phyloP scores from a whole-genome alignment of 179 eudicot species.

The Corrigiola litoralis region DNA sequence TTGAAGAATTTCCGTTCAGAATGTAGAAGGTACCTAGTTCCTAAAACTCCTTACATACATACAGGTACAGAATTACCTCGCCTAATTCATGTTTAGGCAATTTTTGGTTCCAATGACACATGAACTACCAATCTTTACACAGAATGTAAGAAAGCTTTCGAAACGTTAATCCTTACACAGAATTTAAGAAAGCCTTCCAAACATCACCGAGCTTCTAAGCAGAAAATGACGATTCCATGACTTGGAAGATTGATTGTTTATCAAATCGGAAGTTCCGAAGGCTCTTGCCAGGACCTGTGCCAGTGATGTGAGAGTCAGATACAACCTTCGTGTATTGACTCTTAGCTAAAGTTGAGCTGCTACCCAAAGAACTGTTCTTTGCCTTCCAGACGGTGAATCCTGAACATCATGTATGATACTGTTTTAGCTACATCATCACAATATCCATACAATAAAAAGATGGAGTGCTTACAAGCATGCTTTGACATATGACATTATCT shows the following conservation, averaged over 20 bases:
- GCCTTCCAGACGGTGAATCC: constrained; percentile 83
- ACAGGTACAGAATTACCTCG: constrained; percentile 18
- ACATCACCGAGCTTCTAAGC: constrained; percentile 10
- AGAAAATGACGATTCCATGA: constrained; percentile 57
- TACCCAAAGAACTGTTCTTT: constrained; percentile 58
- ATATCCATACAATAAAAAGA: not conserved
- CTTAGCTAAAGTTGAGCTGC: constrained; percentile 47
- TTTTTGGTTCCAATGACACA: too few relatives aligned
- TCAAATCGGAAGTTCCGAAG: constrained; percentile 71
- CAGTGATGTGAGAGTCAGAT: constrained; percentile 30
- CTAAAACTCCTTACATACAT: constrained; percentile 28
- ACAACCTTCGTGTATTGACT: constrained; percentile 40
- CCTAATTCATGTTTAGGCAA: constrained; percentile 17
- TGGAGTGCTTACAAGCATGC: not conserved
- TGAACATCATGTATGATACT: constrained; percentile 14
- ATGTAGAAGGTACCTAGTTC: constrained; percentile 25
- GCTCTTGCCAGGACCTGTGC: constrained; percentile 56
- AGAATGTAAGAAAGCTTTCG: too few relatives aligned
- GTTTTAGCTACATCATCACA: constrained; percentile 15
- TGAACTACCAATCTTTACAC: too few relatives aligned
- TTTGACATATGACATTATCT: not conserved
- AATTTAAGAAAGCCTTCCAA: not conserved
- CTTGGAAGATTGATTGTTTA: constrained; percentile 41
- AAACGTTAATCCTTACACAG: not conserved
- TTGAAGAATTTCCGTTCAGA: constrained; percentile 22